These are phyloP conservation scores for Arthrobotrys musiformis DNA, from an alignment of 2,329 filamentous ascomycete genomes.

Conservation along the genomic window DNA sequence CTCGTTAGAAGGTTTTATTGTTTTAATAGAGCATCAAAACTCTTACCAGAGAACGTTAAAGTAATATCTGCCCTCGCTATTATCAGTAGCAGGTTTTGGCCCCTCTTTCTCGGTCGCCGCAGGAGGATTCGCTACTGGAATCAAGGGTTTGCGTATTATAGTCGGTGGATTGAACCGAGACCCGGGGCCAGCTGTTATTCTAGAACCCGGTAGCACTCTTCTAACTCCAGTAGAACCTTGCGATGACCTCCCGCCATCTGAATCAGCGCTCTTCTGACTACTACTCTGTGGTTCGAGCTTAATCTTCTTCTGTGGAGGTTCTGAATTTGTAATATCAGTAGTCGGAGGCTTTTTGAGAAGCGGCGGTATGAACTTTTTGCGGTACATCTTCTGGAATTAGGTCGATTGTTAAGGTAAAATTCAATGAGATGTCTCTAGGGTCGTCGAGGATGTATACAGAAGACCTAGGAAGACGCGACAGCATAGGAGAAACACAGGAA, in stretches of 20 bases:
- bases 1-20: conserved; percentile 51
- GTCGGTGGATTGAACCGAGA: conserved; percentile 29
- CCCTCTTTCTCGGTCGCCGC: conserved; percentile 1
- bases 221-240: conserved; percentile 13
- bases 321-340: conserved; percentile 9
- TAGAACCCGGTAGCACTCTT: conserved; percentile 54
- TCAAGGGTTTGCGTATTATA: conserved; percentile 23
- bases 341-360: conserved; percentile 56
- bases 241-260: conserved; percentile 10
- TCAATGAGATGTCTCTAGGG: background rate
- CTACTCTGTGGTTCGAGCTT: conserved; percentile 49
- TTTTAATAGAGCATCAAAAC: background rate
- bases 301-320: conserved; percentile 57
- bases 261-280: conserved; percentile 21
- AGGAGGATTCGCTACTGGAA: conserved; percentile 20
- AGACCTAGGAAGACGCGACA: conserved; percentile 11
- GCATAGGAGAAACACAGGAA: background rate
- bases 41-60: conserved; percentile 66
- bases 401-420: background rate
- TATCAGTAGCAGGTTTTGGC: background rate
- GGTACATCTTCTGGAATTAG: conserved; percentile 25
- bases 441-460: background rate
- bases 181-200: conserved; percentile 32
- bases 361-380: conserved; percentile 59
- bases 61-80: conserved; percentile 59